Conservation (phyloP, 2,329 filamentous ascomycete genomes). For the Diaporthe humulicola region DNA sequence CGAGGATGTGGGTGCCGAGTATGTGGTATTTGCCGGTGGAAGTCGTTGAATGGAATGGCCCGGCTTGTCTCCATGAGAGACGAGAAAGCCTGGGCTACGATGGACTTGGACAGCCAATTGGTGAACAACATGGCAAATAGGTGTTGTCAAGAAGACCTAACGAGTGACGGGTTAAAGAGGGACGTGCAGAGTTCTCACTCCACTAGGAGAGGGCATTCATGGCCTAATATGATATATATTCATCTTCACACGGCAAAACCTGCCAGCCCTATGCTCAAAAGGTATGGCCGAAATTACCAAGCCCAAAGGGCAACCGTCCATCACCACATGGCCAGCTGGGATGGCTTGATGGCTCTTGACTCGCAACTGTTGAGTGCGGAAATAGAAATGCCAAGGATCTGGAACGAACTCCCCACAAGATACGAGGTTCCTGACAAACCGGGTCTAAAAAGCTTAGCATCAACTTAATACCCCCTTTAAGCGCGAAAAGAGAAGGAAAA, state of each 20-base stretch:
- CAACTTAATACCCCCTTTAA: conserved; percentile 2
- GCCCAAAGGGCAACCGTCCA: conserved; percentile 6
- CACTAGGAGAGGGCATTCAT: neutral
- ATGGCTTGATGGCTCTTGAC: conserved; percentile 6
- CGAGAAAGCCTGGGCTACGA: conserved; percentile 4
- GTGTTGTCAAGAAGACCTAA: neutral
- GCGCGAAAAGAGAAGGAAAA: neutral
- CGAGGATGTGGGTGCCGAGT: neutral
- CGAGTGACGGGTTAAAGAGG: neutral
- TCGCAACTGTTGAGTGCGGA: neutral
- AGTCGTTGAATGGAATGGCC: conserved; percentile 23
- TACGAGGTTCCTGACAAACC: conserved; percentile 15
- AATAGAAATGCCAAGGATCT: conserved; percentile 24
- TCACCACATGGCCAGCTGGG: neutral
- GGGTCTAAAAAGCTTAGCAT: conserved; percentile 24
- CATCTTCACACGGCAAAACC: neutral
- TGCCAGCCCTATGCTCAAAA: neutral
- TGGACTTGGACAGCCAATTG: conserved; percentile 20
- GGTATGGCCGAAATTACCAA: conserved; percentile 17
- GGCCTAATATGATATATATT: neutral
- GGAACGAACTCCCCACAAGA: conserved; percentile 16
- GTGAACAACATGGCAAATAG: neutral
- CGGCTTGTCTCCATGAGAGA: conserved; percentile 24
- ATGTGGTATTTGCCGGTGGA: neutral
- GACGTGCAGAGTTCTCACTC: neutral